These are phyloP conservation scores for Russula griseocarnosa DNA, from an alignment of 768 basidiomycete genomes.

Conservation along the genomic window DNA sequence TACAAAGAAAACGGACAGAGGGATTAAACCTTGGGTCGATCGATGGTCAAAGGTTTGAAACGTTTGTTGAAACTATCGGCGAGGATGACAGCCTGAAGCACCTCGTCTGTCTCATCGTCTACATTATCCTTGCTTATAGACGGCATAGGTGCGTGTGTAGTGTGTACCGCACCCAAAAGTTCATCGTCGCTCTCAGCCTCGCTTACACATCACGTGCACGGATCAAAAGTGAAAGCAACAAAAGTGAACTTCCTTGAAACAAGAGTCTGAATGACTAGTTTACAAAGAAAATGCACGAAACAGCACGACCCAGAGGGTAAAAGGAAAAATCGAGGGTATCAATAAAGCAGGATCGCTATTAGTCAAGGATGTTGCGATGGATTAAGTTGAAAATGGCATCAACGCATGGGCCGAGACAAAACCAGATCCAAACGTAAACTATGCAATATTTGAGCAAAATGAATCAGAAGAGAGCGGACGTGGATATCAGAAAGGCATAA, in stretches of 20 bases:
- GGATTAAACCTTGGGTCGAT: slow-evolving; percentile 70
- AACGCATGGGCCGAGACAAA: slow-evolving; percentile 41
- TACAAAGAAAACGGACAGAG: slow-evolving; percentile 21
- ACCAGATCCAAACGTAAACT: slow-evolving; percentile 60
- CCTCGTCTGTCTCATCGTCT: slow-evolving; percentile 71
- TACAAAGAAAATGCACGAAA: slow-evolving; percentile 51
- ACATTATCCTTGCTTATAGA: background rate
- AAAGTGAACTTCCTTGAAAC: slow-evolving; percentile 18
- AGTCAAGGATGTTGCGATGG: slow-evolving; percentile 63
- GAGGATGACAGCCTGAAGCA: slow-evolving; percentile 90
- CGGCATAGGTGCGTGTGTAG: background rate
- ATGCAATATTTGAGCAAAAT: slow-evolving; percentile 33
- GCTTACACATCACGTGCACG: slow-evolving; percentile 7
- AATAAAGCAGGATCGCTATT: slow-evolving; percentile 50
- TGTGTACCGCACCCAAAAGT: background rate
- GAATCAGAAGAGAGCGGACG: slow-evolving; percentile 33
- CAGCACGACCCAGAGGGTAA: slow-evolving; percentile 50
- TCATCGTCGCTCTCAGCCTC: too few relatives aligned
- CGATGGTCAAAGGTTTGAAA: slow-evolving; percentile 84
- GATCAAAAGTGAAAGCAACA: background rate
- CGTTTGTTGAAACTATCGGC: slow-evolving; percentile 96
- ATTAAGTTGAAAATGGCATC: slow-evolving; percentile 61
- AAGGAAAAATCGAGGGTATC: slow-evolving; percentile 41
- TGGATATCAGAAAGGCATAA: slow-evolving; percentile 37
- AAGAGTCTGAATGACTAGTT: slow-evolving; percentile 36